Evolutionary conservation across 768 basidiomycete species (phyloP), one percentile per base, ranked within the genome.

Genomic region (Leucogyrophana mollusca): DNA sequence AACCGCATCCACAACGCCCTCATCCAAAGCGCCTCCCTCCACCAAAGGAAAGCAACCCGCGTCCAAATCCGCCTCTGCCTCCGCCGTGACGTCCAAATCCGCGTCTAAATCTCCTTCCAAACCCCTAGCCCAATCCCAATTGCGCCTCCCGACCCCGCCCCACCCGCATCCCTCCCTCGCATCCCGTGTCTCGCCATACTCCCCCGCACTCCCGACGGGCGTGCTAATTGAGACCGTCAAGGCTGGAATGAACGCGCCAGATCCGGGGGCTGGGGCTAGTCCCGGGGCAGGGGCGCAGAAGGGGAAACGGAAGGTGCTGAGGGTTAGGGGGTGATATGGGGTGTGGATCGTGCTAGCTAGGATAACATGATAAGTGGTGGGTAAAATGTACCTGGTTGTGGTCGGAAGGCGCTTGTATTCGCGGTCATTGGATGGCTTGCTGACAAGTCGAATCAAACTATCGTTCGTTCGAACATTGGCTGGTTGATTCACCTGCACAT

Each of bases 151-250:
- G 9, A 70, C 77, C 1, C 88, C 93, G 8, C 92, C 93, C 45
- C 76, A 81, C 50, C 90, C 90, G 14, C 73, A 79, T 36, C 91
- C 89, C 1, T 73, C 83, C 14, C 70, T 94, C 18, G 76, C 85
- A 13, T 82, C 73, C 53, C 79, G 94, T 27, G 73, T 92, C 16
- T 90, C 90, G 7, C 74, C 83, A 2, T 90, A 91, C 57, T 90
- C 88, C 2, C 92, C 91, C 7, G 79, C 85, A 8, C 69, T 91
- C 8, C 79, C 85, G 27, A 76, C 83, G 0, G 90, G 90, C 5
- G 79, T 92, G 35, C 76, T 94, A 25, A 73, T 95, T 27, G 87
- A 92, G 32, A 81, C 90, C 0, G 78, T 94, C 32, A 93, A 92
- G 64, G 87, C 90, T 0, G 91, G 90, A 1, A 83, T 93, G 80